A percentile compares a stretch with the other conserved stretches of the same genome.
Conservation (phyloP, 495 filamentous ascomycete species). For the Halenospora varia region DNA sequence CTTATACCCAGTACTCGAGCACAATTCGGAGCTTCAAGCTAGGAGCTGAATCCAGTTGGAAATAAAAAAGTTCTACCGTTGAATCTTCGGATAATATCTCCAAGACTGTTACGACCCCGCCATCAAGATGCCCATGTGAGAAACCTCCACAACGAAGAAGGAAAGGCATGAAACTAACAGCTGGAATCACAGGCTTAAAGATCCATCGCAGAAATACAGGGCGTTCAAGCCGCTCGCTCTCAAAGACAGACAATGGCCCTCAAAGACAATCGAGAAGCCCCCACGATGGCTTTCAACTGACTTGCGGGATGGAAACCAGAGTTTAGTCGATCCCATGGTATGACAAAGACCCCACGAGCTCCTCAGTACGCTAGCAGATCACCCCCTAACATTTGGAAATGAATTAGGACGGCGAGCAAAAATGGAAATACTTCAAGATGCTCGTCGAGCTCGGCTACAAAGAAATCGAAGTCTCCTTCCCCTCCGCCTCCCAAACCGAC, state of each 20-base stretch:
- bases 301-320: slow-evolving; percentile 85
- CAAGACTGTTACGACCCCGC: slow-evolving; percentile 14
- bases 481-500: slow-evolving; percentile 88
- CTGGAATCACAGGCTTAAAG: slow-evolving; percentile 69
- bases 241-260: slow-evolving; percentile 89
- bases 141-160: background rate
- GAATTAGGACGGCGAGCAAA: slow-evolving; percentile 81
- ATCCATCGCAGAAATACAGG: slow-evolving; percentile 91
- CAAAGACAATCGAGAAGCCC: slow-evolving; percentile 69
- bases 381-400: background rate
- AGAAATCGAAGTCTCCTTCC: slow-evolving; percentile 96
- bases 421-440: slow-evolving; percentile 94
- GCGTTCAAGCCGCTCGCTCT: slow-evolving; percentile 69
- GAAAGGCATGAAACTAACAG: background rate
- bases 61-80: no score
- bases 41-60: no score
- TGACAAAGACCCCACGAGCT: slow-evolving; percentile 11
- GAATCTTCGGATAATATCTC: background rate
- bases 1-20: background rate
- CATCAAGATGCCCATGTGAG: slow-evolving; percentile 26
- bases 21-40: no score
- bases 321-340: slow-evolving; percentile 87
- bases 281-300: slow-evolving; percentile 86
- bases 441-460: slow-evolving; percentile 92
- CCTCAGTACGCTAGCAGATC: background rate